Base-by-base conservation (phyloP, 2,329 filamentous ascomycete genomes). In the Sclerotinia trifoliorum region DNA sequence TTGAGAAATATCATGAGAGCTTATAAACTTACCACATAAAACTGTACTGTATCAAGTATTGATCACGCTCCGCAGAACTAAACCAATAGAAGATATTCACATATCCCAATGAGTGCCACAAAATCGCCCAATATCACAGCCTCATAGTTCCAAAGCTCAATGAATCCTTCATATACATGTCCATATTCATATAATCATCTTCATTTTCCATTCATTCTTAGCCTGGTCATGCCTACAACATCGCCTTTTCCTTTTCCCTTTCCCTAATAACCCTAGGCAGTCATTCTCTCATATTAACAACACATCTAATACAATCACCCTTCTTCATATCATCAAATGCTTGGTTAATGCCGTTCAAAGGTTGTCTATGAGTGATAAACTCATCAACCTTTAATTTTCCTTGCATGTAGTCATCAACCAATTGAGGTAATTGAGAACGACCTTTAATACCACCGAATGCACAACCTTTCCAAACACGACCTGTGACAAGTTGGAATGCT, bases 401-500 rank as follows among this genome's bases (percentile, higher is more conserved):
- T 65, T 86, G 86, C 80, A 96, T 85, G 83, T 99, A 99, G 81
- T 98, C 94, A 74, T 88, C 83, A 32, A 99, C 93, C 52, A 99
- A 88, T 69, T 86, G 89, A 60, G 91, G 90, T 73, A 99, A 88
- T 83, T 99, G 95, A 46, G 91, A 90, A 78, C 95, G 94, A 75
- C 95, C 95, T 86, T 98, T 99, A 85, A 99, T 94, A 76, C 95
- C 95, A 74, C 95, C 95, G 77, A 99, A 99, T 24, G 95, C 95
- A 79, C 94, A 98, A 66, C 95, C 95, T 83, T 92, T 96, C 95
- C 95, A 99, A 70, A 96, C 91, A 79, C 95, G 93, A 70, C 95
- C 95, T 56, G 95, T 99, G 75, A 99, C 95, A 71, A 99, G 88
- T 85, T 98, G 95, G 90, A 99, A 99, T 79, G 95, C 92, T 96